Conservation (phyloP, 768 basidiomycete genomes). For the Suillus brevipes region DNA sequence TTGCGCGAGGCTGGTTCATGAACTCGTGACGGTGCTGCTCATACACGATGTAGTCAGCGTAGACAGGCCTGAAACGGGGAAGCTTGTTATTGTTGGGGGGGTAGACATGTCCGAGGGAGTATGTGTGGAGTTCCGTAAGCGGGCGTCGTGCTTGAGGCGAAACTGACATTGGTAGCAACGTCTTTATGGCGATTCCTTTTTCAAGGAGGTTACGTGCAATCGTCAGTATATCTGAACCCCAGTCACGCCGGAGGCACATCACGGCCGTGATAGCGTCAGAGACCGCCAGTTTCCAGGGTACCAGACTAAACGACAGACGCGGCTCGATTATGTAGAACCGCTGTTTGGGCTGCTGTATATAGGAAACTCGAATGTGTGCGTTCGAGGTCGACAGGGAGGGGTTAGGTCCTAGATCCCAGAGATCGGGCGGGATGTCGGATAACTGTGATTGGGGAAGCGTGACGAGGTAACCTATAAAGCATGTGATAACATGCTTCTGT, state of each 20-base stretch:
- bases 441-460: background rate
- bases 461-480: background rate
- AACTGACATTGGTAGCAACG: too few relatives aligned
- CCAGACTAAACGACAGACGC: background rate
- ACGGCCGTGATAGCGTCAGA: background rate
- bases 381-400: background rate
- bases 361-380: too few relatives aligned
- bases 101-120: too few relatives aligned
- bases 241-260: constrained; percentile 1
- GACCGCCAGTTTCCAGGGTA: background rate
- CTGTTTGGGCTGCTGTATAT: background rate
- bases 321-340: background rate
- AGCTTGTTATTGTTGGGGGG: too few relatives aligned
- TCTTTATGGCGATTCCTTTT: too few relatives aligned
- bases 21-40: too few relatives aligned
- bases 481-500: background rate
- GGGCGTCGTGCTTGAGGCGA: too few relatives aligned
- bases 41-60: too few relatives aligned
- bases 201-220: too few relatives aligned
- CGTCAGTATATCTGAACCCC: background rate
- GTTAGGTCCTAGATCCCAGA: background rate
- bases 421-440: background rate
- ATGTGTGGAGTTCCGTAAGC: too few relatives aligned
- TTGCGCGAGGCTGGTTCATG: too few relatives aligned
- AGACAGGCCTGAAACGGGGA: too few relatives aligned